A percentile compares a stretch with the other conserved stretches of the same genome.
Evolutionary conservation across 2,329 filamentous ascomycete genomes (phyloP).

Genomic region (Didymosphaeria variabile): DNA sequence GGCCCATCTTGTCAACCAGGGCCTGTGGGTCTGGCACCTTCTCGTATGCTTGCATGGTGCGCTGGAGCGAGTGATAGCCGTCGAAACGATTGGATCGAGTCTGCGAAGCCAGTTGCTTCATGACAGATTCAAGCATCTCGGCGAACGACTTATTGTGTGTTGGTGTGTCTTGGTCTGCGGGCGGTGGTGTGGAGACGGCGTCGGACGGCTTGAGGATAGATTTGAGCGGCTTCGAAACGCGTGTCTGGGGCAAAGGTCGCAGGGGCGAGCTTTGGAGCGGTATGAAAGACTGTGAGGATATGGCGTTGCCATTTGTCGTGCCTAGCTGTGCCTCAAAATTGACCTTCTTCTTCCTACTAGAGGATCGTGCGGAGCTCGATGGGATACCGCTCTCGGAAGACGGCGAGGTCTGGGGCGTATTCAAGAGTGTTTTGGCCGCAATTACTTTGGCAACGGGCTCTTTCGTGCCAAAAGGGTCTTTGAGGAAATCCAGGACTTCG

Average conservation of each 20-base stretch:
- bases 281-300: constrained; percentile 36
- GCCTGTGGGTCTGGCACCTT: constrained; percentile 68
- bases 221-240: constrained; percentile 66
- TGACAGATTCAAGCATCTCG: constrained; percentile 84
- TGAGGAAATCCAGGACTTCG: constrained; percentile 55
- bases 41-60: constrained; percentile 81
- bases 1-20: constrained; percentile 73
- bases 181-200: constrained; percentile 48
- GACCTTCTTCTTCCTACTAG: constrained; percentile 57
- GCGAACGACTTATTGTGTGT: constrained; percentile 68
- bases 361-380: constrained; percentile 41
- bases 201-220: constrained; percentile 81
- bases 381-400: constrained; percentile 51
- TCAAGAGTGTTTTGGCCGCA: constrained; percentile 34
- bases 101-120: constrained; percentile 79
- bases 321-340: constrained; percentile 71
- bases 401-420: constrained; percentile 54
- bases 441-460: constrained; percentile 32
- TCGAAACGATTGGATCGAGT: constrained; percentile 80
- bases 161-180: constrained; percentile 49
- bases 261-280: constrained; percentile 54
- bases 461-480: constrained; percentile 52
- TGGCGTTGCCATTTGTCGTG: constrained; percentile 61
- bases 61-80: constrained; percentile 82
- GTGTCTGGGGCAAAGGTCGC: constrained; percentile 58